These are phyloP conservation scores for Rhipidocladum racemiflorum DNA, from an alignment of 176 grass and related monocot species.

Conservation along the genomic window DNA sequence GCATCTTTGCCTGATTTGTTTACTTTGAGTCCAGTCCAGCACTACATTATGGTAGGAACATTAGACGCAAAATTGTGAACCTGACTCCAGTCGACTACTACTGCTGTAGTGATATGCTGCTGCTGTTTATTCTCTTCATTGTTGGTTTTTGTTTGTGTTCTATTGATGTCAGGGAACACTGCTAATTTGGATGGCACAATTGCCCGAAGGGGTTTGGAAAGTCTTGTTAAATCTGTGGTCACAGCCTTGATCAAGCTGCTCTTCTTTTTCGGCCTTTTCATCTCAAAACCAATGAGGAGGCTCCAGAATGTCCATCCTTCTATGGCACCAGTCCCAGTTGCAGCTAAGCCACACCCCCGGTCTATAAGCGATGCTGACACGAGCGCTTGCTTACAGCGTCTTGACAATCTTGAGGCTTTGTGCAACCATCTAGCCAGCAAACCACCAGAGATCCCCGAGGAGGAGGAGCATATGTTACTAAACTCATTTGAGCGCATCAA, in stretches of 20 bases:
- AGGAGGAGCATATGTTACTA: slow-evolving; percentile 62
- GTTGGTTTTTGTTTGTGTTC: background rate
- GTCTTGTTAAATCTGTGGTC: slow-evolving; percentile 42
- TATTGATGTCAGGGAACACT: slow-evolving; percentile 40
- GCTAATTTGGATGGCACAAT: slow-evolving; percentile 21
- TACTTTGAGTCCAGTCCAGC: background rate
- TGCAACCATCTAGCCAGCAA: slow-evolving; percentile 70
- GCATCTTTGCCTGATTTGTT: background rate
- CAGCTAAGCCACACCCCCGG: slow-evolving; percentile 14
- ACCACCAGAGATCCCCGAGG: slow-evolving; percentile 60
- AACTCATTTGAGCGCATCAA: slow-evolving; percentile 87
- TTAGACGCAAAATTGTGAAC: background rate
- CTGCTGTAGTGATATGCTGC: background rate
- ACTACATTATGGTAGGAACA: background rate
- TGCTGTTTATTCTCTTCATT: background rate
- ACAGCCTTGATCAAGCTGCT: slow-evolving; percentile 69
- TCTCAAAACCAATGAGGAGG: slow-evolving; percentile 45
- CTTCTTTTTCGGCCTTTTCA: slow-evolving; percentile 43
- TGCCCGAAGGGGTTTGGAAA: slow-evolving; percentile 32
- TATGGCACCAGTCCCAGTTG: background rate
- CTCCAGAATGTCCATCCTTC: slow-evolving; percentile 31
- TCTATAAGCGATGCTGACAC: slow-evolving; percentile 35
- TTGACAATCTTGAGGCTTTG: slow-evolving; percentile 63
- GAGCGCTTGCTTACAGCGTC: slow-evolving; percentile 53
- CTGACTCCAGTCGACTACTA: background rate